These are phyloP conservation scores for Pseudogymnoascus sp. DNA, from an alignment of 2,329 filamentous ascomycete genomes.

Conservation along the genomic window DNA sequence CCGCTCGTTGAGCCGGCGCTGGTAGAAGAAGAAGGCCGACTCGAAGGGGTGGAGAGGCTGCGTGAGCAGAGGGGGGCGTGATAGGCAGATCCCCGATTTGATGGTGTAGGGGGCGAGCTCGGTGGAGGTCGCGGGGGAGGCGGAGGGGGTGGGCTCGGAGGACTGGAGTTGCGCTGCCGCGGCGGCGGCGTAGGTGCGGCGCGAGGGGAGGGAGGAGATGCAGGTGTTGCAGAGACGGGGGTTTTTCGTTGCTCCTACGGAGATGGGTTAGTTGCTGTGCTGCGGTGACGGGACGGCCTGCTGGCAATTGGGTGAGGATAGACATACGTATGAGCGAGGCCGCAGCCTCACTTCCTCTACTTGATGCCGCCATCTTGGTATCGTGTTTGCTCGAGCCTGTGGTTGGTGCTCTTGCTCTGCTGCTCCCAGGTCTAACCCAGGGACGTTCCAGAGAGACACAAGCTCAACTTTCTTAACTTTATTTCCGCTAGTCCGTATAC, in stretches of 20 bases:
- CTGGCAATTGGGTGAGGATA: background rate
- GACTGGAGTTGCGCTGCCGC: conserved; percentile 22
- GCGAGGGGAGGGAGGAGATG: conserved; percentile 16
- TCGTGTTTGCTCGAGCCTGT: conserved; percentile 6
- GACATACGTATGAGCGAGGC: conserved; percentile 44
- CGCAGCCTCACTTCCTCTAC: conserved; percentile 46
- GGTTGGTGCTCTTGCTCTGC: conserved; percentile 1
- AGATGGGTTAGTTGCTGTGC: background rate
- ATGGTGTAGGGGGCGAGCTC: conserved; percentile 32
- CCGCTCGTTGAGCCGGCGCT: conserved; percentile 92
- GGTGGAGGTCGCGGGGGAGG: conserved; percentile 14
- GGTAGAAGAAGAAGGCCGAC: conserved; percentile 90
- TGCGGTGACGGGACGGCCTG: background rate
- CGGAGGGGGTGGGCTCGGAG: conserved; percentile 16
- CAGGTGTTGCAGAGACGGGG: conserved; percentile 22
- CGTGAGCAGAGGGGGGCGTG: conserved; percentile 80
- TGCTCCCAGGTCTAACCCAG: background rate
- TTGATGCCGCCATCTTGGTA: conserved; percentile 43
- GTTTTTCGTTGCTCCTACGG: conserved; percentile 21
- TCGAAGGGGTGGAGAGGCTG: conserved; percentile 80
- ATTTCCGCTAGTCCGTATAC: background rate
- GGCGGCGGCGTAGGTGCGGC: conserved; percentile 23
- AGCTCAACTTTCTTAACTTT: conserved; percentile 10
- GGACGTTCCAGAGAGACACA: background rate
- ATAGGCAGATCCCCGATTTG: conserved; percentile 69